A percentile compares a stretch with the other conserved stretches of the same genome.
Evolutionary conservation across 108 stramenopile genomes (phyloP).

Genomic region (Ochromonas danica): DNA sequence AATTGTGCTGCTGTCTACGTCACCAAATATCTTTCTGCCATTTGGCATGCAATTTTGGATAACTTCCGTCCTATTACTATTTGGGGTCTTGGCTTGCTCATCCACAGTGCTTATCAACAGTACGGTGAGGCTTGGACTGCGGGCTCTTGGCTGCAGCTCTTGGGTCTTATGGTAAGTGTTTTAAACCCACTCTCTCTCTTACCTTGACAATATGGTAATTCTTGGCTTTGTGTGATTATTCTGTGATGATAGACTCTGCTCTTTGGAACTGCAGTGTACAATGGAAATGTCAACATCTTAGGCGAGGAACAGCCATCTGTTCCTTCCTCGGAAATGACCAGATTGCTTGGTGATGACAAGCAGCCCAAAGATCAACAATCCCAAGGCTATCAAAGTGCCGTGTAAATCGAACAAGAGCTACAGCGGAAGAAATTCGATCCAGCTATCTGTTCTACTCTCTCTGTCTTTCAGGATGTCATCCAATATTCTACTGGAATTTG

Average conservation of each 20-base stretch:
- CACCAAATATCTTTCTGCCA: conserved; percentile 71
- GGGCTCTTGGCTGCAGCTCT: conserved; percentile 75
- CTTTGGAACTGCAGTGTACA: conserved; percentile 92
- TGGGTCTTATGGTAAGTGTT: conserved; percentile 63
- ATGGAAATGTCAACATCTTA: too few relatives aligned
- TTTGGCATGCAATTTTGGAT: conserved; percentile 96
- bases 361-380: too few relatives aligned
- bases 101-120: conserved; percentile 60
- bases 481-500: too few relatives aligned
- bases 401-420: too few relatives aligned
- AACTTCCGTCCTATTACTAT: conserved; percentile 91
- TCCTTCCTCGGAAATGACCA: too few relatives aligned
- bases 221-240: background rate
- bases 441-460: too few relatives aligned
- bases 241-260: conserved; percentile 49
- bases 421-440: too few relatives aligned
- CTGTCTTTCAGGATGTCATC: too few relatives aligned
- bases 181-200: conserved; percentile 33
- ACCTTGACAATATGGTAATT: background rate
- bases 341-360: too few relatives aligned
- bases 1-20: conserved; percentile 90
- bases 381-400: too few relatives aligned
- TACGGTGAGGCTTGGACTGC: conserved; percentile 86
- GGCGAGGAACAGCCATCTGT: too few relatives aligned
- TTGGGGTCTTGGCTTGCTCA: conserved; percentile 84